These are phyloP conservation scores for Candida koratica DNA, from an alignment of 805 yeast genomes.

Conservation along the genomic window DNA sequence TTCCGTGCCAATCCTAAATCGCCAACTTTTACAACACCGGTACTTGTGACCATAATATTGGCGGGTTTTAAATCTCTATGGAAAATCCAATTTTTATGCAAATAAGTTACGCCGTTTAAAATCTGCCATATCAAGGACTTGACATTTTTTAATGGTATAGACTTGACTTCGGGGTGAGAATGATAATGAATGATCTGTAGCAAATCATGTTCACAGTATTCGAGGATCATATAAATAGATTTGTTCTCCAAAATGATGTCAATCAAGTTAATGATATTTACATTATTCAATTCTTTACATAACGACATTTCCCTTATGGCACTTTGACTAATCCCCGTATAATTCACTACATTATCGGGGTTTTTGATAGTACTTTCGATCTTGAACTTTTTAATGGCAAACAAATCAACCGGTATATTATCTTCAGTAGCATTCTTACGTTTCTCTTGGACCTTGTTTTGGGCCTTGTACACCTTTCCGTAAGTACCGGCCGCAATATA, in stretches of 20 bases:
- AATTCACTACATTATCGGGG: slow-evolving; percentile 72
- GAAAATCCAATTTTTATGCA: slow-evolving; percentile 94
- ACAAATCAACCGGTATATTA: slow-evolving; percentile 31
- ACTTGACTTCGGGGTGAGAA: slow-evolving; percentile 78
- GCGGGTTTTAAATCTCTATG: slow-evolving; percentile 98
- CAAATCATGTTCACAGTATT: slow-evolving; percentile 93
- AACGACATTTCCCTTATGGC: slow-evolving; percentile 96
- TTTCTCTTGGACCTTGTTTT: slow-evolving; percentile 34
- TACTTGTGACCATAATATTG: slow-evolving; percentile 88
- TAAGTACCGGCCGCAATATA: slow-evolving; percentile 98
- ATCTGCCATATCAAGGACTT: slow-evolving; percentile 92
- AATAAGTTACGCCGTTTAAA: slow-evolving; percentile 80
- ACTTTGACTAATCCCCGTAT: slow-evolving; percentile 92
- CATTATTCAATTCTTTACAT: slow-evolving; percentile 80
- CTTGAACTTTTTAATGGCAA: slow-evolving; percentile 93
- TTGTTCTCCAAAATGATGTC: slow-evolving; percentile 86
- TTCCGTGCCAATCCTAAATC: slow-evolving; percentile 89
- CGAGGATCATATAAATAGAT: slow-evolving; percentile 91
- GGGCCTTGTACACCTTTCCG: slow-evolving; percentile 90
- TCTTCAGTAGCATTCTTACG: slow-evolving; percentile 15
- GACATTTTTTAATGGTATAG: slow-evolving; percentile 73
- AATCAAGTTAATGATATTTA: slow-evolving; percentile 71
- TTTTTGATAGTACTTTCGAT: slow-evolving; percentile 53
- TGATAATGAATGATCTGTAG: slow-evolving; percentile 92
- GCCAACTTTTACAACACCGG: slow-evolving; percentile 92